Evolutionary conservation across 2,329 filamentous ascomycete species (phyloP), one percentile per base, ranked within the genome.

Genomic region (Huntiella abstrusa): DNA sequence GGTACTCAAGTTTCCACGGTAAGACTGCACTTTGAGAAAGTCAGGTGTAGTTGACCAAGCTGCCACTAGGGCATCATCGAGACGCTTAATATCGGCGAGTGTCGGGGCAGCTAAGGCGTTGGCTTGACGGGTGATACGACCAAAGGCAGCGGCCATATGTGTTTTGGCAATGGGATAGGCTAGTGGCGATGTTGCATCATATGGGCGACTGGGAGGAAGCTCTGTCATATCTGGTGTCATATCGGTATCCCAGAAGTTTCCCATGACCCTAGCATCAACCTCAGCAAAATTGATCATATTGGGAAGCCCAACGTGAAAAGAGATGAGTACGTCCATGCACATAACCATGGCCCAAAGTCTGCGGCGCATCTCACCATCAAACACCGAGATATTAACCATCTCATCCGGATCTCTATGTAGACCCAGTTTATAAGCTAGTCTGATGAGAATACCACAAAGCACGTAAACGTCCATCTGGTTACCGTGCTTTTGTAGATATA

Each of bases 281-380:
- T 80, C 76, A 33, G 77, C 70, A 17, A 68, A 64, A 48, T 75
- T 67, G 39, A 80, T 65, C 72, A 81, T 77, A 54, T 69, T 69
- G 2, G 79, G 79, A 46, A 83, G 62, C 2, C 78, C 78, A 50
- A 80, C 67, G 54, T 82, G 77, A 54, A 80, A 80, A 1, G 75
- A 72, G 19, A 77, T 73, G 3, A 82, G 58, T 2, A 77, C 58
- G 54, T 83, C 79, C 39, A 79, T 64, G 54, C 77, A 73, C 33
- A 64, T 56, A 3, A 65, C 64, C 52, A 73, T 61, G 52, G 67
- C 64, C 71, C 71, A 75, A 53, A 69, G 56, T 11, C 69, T 61
- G 32, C 68, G 61, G 10, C 68, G 62, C 65, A 73, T 71, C 58
- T 75, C 70, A 4, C 67, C 68, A 43, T 71, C 63, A 46, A 69